phyloP scores from a whole-genome alignment of 192 early-diverging fungal genomes.

The Haplosporangium gracile region DNA sequence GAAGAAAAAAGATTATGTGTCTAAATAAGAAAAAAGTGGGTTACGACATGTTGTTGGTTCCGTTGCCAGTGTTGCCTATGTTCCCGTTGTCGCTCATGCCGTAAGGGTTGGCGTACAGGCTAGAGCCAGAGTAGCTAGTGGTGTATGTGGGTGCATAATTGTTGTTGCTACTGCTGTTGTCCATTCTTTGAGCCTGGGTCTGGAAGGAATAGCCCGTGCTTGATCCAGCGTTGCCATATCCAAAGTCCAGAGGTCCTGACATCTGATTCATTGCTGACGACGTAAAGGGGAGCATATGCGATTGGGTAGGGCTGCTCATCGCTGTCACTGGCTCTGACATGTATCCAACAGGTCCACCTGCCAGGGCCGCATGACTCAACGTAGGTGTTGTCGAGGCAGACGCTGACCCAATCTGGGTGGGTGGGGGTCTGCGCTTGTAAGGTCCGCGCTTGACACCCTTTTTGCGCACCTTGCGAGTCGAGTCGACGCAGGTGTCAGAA shows the following conservation, averaged over 20 bases:
- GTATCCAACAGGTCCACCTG: constrained; percentile 43
- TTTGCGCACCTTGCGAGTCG: constrained; percentile 81
- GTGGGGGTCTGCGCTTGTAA: constrained; percentile 73
- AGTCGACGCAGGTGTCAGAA: constrained; percentile 76
- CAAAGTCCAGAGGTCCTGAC: constrained; percentile 20
- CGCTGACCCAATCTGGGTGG: constrained; percentile 51
- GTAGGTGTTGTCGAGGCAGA: constrained; percentile 49
- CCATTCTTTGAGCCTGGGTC: constrained; percentile 19
- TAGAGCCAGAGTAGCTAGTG: constrained; percentile 39
- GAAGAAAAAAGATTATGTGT: not conserved
- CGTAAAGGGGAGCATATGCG: constrained; percentile 56
- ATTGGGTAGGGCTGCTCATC: constrained; percentile 50
- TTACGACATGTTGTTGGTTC: constrained; percentile 13
- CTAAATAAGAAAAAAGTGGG: not conserved
- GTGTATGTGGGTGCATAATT: constrained; percentile 36
- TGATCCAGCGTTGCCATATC: constrained; percentile 32
- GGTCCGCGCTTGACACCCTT: constrained; percentile 88
- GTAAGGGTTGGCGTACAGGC: constrained; percentile 34
- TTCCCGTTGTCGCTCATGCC: constrained; percentile 20
- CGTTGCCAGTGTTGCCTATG: constrained; percentile 10
- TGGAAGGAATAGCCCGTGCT: constrained; percentile 45
- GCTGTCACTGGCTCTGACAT: constrained; percentile 57
- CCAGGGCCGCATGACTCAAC: constrained; percentile 42
- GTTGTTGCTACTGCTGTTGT: constrained; percentile 20
- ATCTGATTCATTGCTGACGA: constrained; percentile 34